phyloP scores from a whole-genome alignment of 2,329 filamentous ascomycete genomes.

The Fusarium neocosmosporiellum region DNA sequence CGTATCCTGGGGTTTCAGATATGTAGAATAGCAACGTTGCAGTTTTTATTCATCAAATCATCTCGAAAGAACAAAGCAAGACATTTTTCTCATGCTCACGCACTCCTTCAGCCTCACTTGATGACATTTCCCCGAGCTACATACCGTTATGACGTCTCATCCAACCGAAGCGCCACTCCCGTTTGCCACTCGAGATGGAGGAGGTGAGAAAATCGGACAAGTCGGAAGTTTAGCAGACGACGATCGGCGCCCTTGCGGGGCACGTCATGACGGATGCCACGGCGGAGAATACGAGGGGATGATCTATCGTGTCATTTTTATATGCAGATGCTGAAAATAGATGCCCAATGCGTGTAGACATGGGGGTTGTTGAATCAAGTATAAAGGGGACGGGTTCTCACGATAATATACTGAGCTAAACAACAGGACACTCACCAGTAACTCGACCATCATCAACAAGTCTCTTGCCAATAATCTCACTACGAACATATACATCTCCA shows the following conservation, averaged over 20 bases:
- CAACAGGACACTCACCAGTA: not conserved
- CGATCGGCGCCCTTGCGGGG: no score
- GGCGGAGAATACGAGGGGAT: constrained; percentile 3
- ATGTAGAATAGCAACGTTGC: not conserved
- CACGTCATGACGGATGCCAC: not conserved
- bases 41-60: not conserved
- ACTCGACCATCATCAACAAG: not conserved
- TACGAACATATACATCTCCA: not conserved
- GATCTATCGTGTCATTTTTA: not conserved
- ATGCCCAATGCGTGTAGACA: not conserved
- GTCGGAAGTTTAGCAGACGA: not conserved
- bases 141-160: not conserved
- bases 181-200: not conserved
- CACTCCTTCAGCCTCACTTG: not conserved
- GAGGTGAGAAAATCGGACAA: not conserved
- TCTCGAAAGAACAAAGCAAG: not conserved
- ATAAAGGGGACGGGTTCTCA: constrained; percentile 6
- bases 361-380: not conserved
- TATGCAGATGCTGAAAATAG: constrained; percentile 8
- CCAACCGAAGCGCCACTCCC: not conserved
- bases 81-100: not conserved
- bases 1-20: not conserved
- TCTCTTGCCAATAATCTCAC: not conserved
- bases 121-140: not conserved
- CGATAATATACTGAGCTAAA: not conserved